Evolutionary conservation across 164 flowering plant species (phyloP), one percentile per base, ranked within the genome.

Genomic region (Cinnamomum micranthum): DNA sequence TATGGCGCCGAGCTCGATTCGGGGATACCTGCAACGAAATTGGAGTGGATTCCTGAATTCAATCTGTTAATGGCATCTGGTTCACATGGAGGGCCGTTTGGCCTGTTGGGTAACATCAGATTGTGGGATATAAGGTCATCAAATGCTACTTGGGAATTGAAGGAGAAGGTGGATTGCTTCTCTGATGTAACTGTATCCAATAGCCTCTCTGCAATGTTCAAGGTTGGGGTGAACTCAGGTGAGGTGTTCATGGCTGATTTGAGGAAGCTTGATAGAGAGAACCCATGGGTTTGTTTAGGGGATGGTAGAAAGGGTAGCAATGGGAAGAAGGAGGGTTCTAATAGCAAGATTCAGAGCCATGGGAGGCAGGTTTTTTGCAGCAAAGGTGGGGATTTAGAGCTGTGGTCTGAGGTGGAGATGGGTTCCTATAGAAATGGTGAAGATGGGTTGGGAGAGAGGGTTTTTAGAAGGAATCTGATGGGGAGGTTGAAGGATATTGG

Each of bases 341-440:
- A 94, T 20, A 82, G 90, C 69, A 92, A 84, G 82, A 87, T 93
- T 47, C 89, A 85, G 72, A 81, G 92, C 70, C 90, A 88, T 82
- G 96, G 97, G 65, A 86, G 80, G 72, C 91, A 92, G 63, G 92
- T 93, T 31, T 92, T 96, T 76, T 87, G 92, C 73, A 88, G 88
- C 64, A 91, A 84, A 71, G 92, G 91, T 63, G 94, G 95, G 11
- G 82, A 86, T 70, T 74, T 96, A 17, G 93, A 94, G 80, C 60
- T 94, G 23, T 96, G 99, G 98, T 91, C 97, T 0, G 98, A 95
- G 81, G 92, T 95, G 68, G 9, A 81, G 73, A 77, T 90, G 77
- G 86, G 82, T 24, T 65, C 82, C 13, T 25, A 70, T 22, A 80
- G 66, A 51, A 77, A 20, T 5, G 13, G 28, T 19, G 88, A 82